phyloP scores from a whole-genome alignment of 768 basidiomycete genomes.

The Pleurotus platypus region DNA sequence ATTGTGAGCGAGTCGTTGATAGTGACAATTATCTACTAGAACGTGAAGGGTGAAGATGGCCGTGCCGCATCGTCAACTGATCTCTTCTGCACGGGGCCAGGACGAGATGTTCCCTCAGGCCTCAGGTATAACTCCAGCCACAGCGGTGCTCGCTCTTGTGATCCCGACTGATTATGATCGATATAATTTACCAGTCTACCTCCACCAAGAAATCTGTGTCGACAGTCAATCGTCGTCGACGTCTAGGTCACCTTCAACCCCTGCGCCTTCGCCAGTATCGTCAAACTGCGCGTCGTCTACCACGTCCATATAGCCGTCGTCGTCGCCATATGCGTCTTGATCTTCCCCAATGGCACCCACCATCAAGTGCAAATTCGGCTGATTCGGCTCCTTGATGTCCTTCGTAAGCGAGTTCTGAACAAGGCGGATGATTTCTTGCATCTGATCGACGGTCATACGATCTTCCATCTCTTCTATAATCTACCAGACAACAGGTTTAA shows the following conservation, averaged over 20 bases:
- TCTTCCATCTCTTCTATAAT: constrained; percentile 91
- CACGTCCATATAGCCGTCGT: constrained; percentile 28
- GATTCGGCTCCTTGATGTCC: neutral
- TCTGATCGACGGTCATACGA: constrained; percentile 59
- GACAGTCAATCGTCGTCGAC: constrained; percentile 49
- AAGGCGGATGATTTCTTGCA: constrained; percentile 59
- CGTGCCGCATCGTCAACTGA: too few relatives aligned
- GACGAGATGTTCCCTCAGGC: too few relatives aligned
- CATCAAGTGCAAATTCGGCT: too few relatives aligned
- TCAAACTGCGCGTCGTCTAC: constrained; percentile 58
- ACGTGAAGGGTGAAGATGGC: too few relatives aligned
- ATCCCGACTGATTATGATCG: too few relatives aligned
- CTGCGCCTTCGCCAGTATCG: constrained; percentile 61
- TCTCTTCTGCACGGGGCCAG: too few relatives aligned
- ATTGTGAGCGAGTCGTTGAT: too few relatives aligned
- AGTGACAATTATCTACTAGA: too few relatives aligned
- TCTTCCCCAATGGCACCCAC: constrained; percentile 9
- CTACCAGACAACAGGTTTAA: constrained; percentile 32
- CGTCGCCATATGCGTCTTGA: constrained; percentile 31
- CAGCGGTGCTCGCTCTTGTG: too few relatives aligned
- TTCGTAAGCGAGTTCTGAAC: constrained; percentile 45
- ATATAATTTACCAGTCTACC: too few relatives aligned
- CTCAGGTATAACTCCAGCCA: too few relatives aligned
- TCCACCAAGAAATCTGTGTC: too few relatives aligned
- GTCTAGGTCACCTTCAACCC: constrained; percentile 70